Conservation (phyloP, 2,329 filamentous ascomycete species). For the Pleurostoma richardsiae region DNA sequence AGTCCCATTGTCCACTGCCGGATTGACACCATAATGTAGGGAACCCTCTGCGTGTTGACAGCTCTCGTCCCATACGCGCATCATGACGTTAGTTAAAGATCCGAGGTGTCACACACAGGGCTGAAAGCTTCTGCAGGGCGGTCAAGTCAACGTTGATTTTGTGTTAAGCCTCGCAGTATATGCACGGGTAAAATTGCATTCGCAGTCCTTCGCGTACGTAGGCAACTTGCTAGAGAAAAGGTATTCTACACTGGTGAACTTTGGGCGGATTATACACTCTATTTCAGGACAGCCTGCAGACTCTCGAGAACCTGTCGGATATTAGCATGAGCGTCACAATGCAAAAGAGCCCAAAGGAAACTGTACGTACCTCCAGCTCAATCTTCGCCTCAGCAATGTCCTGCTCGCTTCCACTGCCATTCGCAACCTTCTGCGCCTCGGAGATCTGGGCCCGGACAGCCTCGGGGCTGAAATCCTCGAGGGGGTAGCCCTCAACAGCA, state of each 20-base stretch:
- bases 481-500: conserved; percentile 87
- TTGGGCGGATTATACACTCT: conserved; percentile 34
- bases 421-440: conserved; percentile 93
- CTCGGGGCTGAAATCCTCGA: conserved; percentile 95
- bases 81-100: too few species aligned
- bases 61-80: too few species aligned
- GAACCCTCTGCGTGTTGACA: too few species aligned
- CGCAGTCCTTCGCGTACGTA: too few species aligned
- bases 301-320: conserved; percentile 68
- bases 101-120: too few species aligned
- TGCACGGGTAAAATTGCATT: too few species aligned
- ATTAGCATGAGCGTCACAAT: conserved; percentile 26
- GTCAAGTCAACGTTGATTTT: too few species aligned
- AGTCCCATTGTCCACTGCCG: too few species aligned
- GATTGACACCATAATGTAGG: too few species aligned
- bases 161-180: too few species aligned
- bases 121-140: too few species aligned
- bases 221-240: neutral
- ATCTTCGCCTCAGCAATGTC: conserved; percentile 99
- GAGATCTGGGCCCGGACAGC: conserved; percentile 84
- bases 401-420: conserved; percentile 87
- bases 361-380: conserved; percentile 77
- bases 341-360: neutral
- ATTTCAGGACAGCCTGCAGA: conserved; percentile 76
- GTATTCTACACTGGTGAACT: conserved; percentile 29